Conservation (phyloP, 345 rosid species). For the Eucalyptus pauciflora region DNA sequence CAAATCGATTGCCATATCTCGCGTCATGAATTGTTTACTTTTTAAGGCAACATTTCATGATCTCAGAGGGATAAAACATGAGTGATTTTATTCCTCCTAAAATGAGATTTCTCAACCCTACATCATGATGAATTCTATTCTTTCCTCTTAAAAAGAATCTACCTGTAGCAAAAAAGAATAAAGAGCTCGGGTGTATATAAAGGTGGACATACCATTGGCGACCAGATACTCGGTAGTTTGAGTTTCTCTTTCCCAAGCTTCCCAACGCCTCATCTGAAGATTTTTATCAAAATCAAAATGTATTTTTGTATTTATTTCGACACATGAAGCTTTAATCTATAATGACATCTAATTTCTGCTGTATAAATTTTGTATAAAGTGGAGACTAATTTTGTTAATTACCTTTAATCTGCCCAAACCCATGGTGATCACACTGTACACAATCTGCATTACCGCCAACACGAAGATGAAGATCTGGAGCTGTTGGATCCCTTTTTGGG, state of each 20-base stretch:
- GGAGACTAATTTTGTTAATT: not conserved
- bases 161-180: not conserved
- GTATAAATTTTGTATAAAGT: not conserved
- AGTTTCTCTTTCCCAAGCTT: conserved; percentile 68
- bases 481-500: conserved; percentile 51
- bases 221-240: conserved; percentile 42
- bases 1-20: fast-evolving
- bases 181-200: not conserved
- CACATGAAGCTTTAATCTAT: not conserved
- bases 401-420: conserved; percentile 67
- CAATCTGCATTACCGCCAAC: conserved; percentile 57
- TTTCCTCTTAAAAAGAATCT: not conserved
- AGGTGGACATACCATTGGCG: conserved; percentile 30
- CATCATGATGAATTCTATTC: not conserved
- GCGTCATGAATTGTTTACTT: not conserved
- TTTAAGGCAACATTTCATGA: not conserved
- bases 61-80: not conserved
- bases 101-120: not conserved
- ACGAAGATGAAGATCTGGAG: conserved; percentile 48
- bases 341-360: not conserved
- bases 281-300: not conserved
- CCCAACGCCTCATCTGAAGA: conserved; percentile 57
- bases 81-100: not conserved
- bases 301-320: not conserved
- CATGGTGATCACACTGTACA: conserved; percentile 44